phyloP scores from a whole-genome alignment of 768 basidiomycete species.

The Lactarius vividus region DNA sequence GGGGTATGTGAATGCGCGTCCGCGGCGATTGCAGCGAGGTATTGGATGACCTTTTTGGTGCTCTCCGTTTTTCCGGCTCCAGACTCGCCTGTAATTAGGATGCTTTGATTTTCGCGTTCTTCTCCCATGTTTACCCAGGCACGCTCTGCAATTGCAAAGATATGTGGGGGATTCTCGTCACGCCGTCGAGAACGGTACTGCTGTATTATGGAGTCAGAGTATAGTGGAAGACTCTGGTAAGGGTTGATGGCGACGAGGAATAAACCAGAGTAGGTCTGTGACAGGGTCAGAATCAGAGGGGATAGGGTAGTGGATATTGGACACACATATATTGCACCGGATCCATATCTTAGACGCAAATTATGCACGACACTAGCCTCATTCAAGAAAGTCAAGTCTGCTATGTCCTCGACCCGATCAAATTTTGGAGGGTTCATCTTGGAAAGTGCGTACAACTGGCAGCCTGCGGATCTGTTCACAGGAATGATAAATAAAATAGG shows the following conservation, averaged over 20 bases:
- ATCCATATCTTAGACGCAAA: constrained; percentile 85
- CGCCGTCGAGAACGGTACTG: constrained; percentile 88
- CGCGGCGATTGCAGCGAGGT: constrained; percentile 94
- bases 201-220: constrained; percentile 83
- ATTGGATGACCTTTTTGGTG: constrained; percentile 99
- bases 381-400: constrained; percentile 95
- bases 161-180: constrained; percentile 93
- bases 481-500: constrained; percentile 30
- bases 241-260: constrained; percentile 99
- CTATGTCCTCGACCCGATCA: constrained; percentile 96
- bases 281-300: constrained; percentile 7
- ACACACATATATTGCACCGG: constrained; percentile 89
- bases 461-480: constrained; percentile 57
- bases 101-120: constrained; percentile 95
- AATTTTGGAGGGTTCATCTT: constrained; percentile 99
- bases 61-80: constrained; percentile 99
- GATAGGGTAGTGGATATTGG: neutral
- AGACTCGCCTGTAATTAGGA: constrained; percentile 99
- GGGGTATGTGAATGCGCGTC: constrained; percentile 59
- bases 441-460: constrained; percentile 75
- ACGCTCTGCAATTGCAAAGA: constrained; percentile 94
- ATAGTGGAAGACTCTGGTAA: constrained; percentile 88
- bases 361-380: constrained; percentile 99
- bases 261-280: constrained; percentile 88
- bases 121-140: constrained; percentile 99